Base-by-base conservation (phyloP, 2,329 filamentous ascomycete species). In the Colletotrichum navitas region DNA sequence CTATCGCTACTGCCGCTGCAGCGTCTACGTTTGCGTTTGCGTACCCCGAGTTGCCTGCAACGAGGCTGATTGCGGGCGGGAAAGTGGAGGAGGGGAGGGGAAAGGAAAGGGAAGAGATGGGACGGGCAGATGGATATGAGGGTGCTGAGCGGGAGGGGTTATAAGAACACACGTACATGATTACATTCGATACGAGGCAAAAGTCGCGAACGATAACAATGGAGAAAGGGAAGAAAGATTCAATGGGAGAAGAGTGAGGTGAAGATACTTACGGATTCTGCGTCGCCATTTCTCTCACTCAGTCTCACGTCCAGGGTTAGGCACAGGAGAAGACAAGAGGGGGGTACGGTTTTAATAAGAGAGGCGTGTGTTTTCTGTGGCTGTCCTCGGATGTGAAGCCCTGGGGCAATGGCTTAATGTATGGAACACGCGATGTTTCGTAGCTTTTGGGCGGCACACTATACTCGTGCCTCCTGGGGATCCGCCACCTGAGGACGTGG, bases 191-290 rank as follows among this genome's bases (percentile, higher is more conserved):
- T 63, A 24, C 47, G 14, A 39, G 45, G 45, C 47, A 51, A 26
- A 6, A 32, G 36, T 34, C 29, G 39, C 24, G 24, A 63, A 39
- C 1, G 14, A 36, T 34, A 10, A 24, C 21, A 45, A 24, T 24
- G 18, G 18, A 21, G 24, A 5, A 24, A 39, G 45, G 32, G 14
- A 36, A 29, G 39, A 32, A 8, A 36, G 18, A 36, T 18, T 26
- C 29, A 21, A 51, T 49, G n/a, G n/a, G 21, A 52, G 49, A 36
- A 51, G 58, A 60, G 65, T 55, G 58, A 62, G 65, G 56, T 63
- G 49, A 63, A 61, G 63, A 63, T 63, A 68, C 79, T 73, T 77
- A 81, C 79, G 75, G 78, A 67, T 81, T 81, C 66, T 80, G 77
- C 52, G 78, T 77, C 71, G 79, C 78, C 79, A 81, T 81, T 36